Evolutionary conservation across 1,284 basidiomycete genomes (phyloP).

Genomic region (Porodaedalea pini): DNA sequence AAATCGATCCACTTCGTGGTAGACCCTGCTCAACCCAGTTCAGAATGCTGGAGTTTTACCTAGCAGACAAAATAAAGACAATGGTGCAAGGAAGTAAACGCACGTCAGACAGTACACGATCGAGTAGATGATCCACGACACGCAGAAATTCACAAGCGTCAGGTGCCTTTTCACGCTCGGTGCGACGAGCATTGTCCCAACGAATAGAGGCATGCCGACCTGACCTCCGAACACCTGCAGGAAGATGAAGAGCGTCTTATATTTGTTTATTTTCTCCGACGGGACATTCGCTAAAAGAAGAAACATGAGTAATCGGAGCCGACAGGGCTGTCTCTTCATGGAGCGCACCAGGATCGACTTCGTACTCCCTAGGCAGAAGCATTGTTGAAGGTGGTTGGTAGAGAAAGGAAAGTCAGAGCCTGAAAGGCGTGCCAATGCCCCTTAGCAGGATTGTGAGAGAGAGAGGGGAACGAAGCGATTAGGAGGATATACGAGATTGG

Average conservation of each 20-base stretch:
- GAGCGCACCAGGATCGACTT: conserved; percentile 5
- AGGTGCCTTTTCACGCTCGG: not conserved
- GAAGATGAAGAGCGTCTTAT: not conserved
- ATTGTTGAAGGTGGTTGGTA: not conserved
- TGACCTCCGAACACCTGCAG: not conserved
- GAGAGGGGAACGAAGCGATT: not conserved
- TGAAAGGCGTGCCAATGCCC: not conserved
- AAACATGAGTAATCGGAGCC: not conserved
- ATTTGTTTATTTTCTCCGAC: not conserved
- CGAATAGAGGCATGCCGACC: not conserved
- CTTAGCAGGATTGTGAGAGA: not conserved
- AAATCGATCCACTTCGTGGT: conserved; percentile 8
- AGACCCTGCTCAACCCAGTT: conserved; percentile 1
- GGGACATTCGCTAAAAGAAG: conserved; percentile 2
- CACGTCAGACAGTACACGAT: conserved; percentile 18
- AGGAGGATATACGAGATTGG: not conserved
- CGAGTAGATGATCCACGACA: conserved; percentile 4
- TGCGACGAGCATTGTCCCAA: not conserved
- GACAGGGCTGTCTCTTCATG: not conserved
- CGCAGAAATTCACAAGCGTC: conserved; percentile 1
- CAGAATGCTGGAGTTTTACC: too few relatives aligned
- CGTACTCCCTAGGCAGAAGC: not conserved
- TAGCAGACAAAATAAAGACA: not conserved
- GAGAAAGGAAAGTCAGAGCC: not conserved
- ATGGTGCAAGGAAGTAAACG: not conserved